A percentile compares a stretch with the other conserved stretches of the same genome.
Evolutionary conservation across 2,329 filamentous ascomycete species (phyloP).

Genomic region (Endothia cerciana): DNA sequence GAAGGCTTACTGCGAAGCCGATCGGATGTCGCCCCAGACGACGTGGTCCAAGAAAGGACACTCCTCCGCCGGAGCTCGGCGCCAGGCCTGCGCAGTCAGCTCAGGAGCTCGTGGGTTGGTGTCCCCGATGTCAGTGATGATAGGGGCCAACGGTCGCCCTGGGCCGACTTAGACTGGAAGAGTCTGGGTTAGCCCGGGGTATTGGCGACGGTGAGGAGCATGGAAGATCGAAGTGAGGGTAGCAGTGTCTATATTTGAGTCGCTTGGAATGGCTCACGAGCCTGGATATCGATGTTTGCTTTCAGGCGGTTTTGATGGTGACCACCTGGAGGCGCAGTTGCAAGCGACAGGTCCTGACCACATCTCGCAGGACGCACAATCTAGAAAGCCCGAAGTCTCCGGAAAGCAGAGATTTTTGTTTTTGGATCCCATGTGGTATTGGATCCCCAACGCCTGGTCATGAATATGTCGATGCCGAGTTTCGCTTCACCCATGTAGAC

Average conservation of each 20-base stretch:
- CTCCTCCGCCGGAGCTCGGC: neutral
- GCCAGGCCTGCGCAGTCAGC: neutral
- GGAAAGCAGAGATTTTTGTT: conserved; percentile 14
- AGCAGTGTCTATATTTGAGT: neutral
- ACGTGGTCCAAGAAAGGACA: neutral
- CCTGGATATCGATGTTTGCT: neutral
- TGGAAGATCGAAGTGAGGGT: neutral
- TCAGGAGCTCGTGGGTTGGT: neutral
- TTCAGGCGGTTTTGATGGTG: neutral
- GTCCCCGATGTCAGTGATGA: neutral
- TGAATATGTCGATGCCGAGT: conserved; percentile 20
- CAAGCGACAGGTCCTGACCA: neutral
- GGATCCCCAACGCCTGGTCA: conserved; percentile 25
- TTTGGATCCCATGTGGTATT: conserved; percentile 26
- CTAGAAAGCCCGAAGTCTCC: no score
- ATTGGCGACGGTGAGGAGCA: neutral
- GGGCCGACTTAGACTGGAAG: neutral
- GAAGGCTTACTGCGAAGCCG: neutral
- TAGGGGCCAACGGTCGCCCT: neutral
- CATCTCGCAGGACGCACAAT: no score
- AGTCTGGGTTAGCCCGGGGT: neutral
- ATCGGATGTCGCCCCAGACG: neutral
- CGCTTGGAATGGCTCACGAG: neutral
- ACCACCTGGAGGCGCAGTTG: neutral
- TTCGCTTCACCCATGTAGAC: neutral